These are phyloP conservation scores for Fusarium abutilonis DNA, from an alignment of 2,329 filamentous ascomycete genomes.

Conservation along the genomic window DNA sequence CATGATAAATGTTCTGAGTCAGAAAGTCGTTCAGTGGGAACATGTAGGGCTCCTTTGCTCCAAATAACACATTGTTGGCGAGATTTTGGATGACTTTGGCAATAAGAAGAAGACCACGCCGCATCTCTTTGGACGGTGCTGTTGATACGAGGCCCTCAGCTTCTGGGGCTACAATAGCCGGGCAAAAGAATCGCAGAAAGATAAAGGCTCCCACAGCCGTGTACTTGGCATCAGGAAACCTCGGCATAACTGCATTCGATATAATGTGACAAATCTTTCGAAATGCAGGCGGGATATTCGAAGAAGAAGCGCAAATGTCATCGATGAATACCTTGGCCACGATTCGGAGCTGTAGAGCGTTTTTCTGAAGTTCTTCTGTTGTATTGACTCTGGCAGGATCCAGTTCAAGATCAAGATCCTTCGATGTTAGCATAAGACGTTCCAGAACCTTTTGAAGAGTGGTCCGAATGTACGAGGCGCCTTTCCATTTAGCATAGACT, in stretches of 20 bases:
- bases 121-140: conserved; percentile 73
- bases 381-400: conserved; percentile 70
- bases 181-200: conserved; percentile 77
- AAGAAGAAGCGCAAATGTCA: conserved; percentile 71
- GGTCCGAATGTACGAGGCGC: conserved; percentile 67
- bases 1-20: conserved; percentile 72
- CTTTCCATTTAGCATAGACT: conserved; percentile 77
- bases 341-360: conserved; percentile 71
- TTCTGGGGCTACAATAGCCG: conserved; percentile 76
- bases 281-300: conserved; percentile 70
- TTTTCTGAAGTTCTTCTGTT: conserved; percentile 71
- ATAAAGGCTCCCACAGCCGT: conserved; percentile 77
- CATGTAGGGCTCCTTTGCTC: conserved; percentile 78
- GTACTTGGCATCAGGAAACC: conserved; percentile 76
- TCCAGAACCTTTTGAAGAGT: conserved; percentile 75
- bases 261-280: conserved; percentile 74
- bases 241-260: conserved; percentile 68
- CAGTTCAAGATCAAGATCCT: conserved; percentile 74
- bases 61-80: conserved; percentile 77
- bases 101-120: conserved; percentile 73
- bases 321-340: conserved; percentile 78
- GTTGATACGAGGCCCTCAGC: conserved; percentile 70
- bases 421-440: conserved; percentile 71
- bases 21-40: conserved; percentile 75
- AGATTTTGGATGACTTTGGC: conserved; percentile 77